These are phyloP conservation scores for Spongiforma sp. DNA, from an alignment of 1,284 basidiomycete genomes.

Conservation along the genomic window DNA sequence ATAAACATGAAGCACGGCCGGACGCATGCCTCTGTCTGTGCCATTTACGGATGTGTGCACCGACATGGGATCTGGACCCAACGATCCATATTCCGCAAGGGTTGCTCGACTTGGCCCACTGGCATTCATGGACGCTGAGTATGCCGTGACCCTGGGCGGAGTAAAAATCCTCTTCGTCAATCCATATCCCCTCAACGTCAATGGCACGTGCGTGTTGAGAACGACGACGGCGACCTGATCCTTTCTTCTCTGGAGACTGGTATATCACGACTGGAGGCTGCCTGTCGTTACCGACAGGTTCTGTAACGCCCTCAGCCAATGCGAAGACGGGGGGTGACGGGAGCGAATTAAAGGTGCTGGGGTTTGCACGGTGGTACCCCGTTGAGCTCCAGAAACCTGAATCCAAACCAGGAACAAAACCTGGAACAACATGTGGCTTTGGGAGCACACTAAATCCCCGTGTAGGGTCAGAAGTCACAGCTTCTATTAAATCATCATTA, in stretches of 20 bases:
- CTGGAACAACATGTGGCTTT: not conserved
- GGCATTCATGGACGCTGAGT: slow-evolving; percentile 17
- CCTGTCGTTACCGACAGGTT: not conserved
- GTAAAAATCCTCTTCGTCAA: slow-evolving; percentile 17
- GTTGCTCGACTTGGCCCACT: slow-evolving; percentile 7
- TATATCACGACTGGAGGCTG: not conserved
- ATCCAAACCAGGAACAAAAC: not conserved
- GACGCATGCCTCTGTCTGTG: not conserved
- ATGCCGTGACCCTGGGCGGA: not conserved
- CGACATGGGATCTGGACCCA: slow-evolving; percentile 7
- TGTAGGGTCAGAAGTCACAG: not conserved
- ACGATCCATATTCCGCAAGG: slow-evolving; percentile 24
- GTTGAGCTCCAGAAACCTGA: not conserved
- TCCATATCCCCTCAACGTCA: slow-evolving; percentile 2
- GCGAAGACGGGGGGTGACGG: not conserved
- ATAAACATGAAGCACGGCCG: slow-evolving; percentile 6
- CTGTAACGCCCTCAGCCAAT: not conserved
- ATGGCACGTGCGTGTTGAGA: slow-evolving; percentile 3
- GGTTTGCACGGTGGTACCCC: not conserved
- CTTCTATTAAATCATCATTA: not conserved
- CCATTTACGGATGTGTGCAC: slow-evolving; percentile 17
- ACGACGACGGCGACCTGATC: not conserved
- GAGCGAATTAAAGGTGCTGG: not conserved
- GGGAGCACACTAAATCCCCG: not conserved
- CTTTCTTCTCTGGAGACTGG: not conserved